Base-by-base conservation (phyloP, 169 alveolate species). In the Theileria luwenshuni region DNA sequence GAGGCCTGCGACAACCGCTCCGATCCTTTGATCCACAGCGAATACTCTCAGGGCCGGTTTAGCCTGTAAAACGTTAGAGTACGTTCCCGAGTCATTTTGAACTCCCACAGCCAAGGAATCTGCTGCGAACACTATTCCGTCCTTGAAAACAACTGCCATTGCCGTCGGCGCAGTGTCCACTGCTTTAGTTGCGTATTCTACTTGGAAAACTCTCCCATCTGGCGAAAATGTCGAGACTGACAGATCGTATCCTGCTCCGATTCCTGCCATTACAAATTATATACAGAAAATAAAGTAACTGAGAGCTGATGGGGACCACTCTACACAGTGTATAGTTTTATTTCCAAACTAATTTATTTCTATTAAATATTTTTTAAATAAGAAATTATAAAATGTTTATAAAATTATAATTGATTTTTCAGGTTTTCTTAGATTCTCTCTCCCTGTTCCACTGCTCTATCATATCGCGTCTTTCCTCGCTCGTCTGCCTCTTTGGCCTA, bases 211-310 rank as follows among this genome's bases (percentile, higher is more conserved):
- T 52, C 97, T 92, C 7, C 99, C 99, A 81, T 97, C 99, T 21
- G 98, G 98, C 15, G 99, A 95, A 71, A 95, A 92, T 28, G 99
- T 95, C 13, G 99, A 92, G 42, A 95, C 98, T n/a, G 97, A 94
- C 71, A 92, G 86, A 71, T 97, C 99, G 73, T 94, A 94, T 7
- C 97, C 97, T 12, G 97, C 84, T 23, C 96, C 96, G 2, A 85
- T 70, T 48, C 97, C 96, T 23, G 97, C 94, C 97, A 93, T 93
- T 69, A 27, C 6, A 51, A 59, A 47, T 63, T 23, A 7, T 23
- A 13, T 25, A 60, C 30, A 60, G 6, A 60, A 60, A 6, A 19
- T 12, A 6, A 19, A 60, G 3, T 60, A 8, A 10, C 35, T 7
- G 3, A 21, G 41, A 60, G n/a, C 32, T 3, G 28, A 47, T 64